Percentiles rank a stretch among this genome's conserved stretches.
phyloP scores from a whole-genome alignment of 1,139 yeast species.

The Saccharomyces hybrid region DNA sequence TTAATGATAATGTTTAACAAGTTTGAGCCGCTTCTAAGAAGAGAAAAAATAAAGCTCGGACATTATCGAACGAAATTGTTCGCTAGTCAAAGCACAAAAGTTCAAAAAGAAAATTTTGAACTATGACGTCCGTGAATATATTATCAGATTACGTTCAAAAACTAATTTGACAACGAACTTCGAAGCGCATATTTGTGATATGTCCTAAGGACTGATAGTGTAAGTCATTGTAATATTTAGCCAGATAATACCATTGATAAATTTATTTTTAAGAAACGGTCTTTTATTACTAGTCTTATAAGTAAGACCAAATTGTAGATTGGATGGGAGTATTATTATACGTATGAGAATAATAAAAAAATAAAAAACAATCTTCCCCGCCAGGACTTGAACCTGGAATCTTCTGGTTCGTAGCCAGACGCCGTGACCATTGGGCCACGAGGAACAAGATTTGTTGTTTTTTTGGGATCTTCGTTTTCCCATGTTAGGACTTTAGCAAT shows the following conservation, averaged over 20 bases:
- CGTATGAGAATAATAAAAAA: neutral
- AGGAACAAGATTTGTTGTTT: slow-evolving; percentile 40
- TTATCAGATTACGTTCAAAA: neutral
- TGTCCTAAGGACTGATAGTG: neutral
- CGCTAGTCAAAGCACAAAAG: neutral
- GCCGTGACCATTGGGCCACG: slow-evolving; percentile 93
- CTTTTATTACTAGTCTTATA: too few species aligned
- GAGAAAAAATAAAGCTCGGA: too few species aligned
- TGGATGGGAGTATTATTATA: too few species aligned
- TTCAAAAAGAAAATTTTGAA: neutral
- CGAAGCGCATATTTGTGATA: too few species aligned
- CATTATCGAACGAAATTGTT: too few species aligned
- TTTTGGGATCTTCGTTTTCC: neutral
- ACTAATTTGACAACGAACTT: neutral
- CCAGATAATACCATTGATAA: neutral
- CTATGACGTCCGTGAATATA: neutral
- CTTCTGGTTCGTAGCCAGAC: slow-evolving; percentile 92
- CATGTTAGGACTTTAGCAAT: too few species aligned
- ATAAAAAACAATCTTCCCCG: slow-evolving; percentile 62
- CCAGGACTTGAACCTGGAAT: slow-evolving; percentile 95
- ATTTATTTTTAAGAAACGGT: too few species aligned
- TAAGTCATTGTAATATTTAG: neutral
- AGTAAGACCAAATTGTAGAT: too few species aligned
- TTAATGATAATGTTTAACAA: too few species aligned
- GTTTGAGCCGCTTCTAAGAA: too few species aligned